Evolutionary conservation across 2,329 filamentous ascomycete genomes (phyloP).

Genomic region (Arthrobotrys conoides): DNA sequence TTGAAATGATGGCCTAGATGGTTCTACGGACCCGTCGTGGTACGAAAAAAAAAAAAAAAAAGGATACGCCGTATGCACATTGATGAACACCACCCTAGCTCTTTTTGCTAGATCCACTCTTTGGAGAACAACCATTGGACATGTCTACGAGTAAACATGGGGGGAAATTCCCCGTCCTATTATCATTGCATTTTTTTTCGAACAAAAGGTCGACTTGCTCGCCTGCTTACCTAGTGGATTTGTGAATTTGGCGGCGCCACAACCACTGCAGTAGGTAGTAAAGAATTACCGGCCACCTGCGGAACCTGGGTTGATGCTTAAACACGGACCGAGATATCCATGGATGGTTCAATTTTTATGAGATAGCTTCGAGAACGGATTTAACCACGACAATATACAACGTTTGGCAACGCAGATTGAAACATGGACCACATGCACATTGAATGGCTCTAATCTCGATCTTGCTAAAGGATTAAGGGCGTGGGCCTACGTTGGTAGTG

Average conservation of each 20-base stretch:
- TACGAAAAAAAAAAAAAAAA: too few relatives aligned
- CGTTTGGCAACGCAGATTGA: slow-evolving; percentile 4
- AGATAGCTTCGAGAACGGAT: not conserved
- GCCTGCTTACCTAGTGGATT: not conserved
- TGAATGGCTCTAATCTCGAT: not conserved
- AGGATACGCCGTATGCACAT: not conserved
- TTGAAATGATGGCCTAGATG: slow-evolving; percentile 14
- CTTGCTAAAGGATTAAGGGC: not conserved
- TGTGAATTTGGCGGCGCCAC: slow-evolving; percentile 16
- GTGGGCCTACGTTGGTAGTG: not conserved
- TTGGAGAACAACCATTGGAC: not conserved
- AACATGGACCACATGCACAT: not conserved
- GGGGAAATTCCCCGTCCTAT: not conserved
- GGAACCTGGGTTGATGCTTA: not conserved
- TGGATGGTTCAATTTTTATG: slow-evolving; percentile 1
- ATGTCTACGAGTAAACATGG: not conserved
- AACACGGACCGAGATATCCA: slow-evolving; percentile 14
- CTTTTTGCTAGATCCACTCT: not conserved
- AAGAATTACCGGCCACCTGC: slow-evolving; percentile 6
- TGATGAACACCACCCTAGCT: slow-evolving; percentile 1
- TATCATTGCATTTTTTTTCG: not conserved
- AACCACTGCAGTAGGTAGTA: not conserved
- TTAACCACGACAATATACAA: slow-evolving; percentile 1
- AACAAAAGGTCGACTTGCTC: too few relatives aligned
- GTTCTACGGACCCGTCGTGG: not conserved